Percentiles rank a stretch among this genome's conserved stretches.
phyloP scores from a whole-genome alignment of 2,329 filamentous ascomycete species.

The Alternaria sp. region DNA sequence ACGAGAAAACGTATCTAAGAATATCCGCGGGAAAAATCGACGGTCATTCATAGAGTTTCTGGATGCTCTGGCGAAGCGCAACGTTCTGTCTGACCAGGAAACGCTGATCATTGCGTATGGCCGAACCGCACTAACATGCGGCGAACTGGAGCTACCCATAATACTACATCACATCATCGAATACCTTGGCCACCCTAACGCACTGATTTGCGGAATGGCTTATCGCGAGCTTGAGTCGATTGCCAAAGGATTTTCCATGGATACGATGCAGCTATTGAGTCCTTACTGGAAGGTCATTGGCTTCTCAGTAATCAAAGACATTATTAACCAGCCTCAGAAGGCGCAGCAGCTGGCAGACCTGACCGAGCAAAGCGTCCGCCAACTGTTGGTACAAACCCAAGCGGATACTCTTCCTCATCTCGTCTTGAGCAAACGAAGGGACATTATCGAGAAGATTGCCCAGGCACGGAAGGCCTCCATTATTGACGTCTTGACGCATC shows the following conservation, averaged over 20 bases:
- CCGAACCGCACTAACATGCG: slow-evolving; percentile 77
- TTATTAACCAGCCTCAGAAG: slow-evolving; percentile 81
- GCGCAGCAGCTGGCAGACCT: slow-evolving; percentile 82
- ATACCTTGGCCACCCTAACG: slow-evolving; percentile 84
- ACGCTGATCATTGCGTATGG: slow-evolving; percentile 86
- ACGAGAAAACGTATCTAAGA: slow-evolving; percentile 56
- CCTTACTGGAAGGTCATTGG: slow-evolving; percentile 91
- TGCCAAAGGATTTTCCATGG: slow-evolving; percentile 69
- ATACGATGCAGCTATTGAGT: slow-evolving; percentile 74
- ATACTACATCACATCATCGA: slow-evolving; percentile 84
- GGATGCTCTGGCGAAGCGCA: slow-evolving; percentile 74
- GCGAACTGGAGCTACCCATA: slow-evolving; percentile 85
- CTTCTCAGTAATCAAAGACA: slow-evolving; percentile 81
- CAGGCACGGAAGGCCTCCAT: slow-evolving; percentile 67
- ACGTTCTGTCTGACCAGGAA: slow-evolving; percentile 74
- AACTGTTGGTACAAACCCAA: slow-evolving; percentile 79
- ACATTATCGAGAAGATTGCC: slow-evolving; percentile 82
- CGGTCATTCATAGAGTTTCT: slow-evolving; percentile 75
- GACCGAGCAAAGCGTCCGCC: slow-evolving; percentile 75
- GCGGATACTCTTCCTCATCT: slow-evolving; percentile 85
- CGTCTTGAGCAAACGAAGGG: slow-evolving; percentile 77
- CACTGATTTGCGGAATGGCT: slow-evolving; percentile 79
- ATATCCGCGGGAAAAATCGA: slow-evolving; percentile 69
- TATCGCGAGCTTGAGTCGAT: slow-evolving; percentile 83
- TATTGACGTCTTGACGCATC: slow-evolving; percentile 69